Conservation (phyloP, 1,139 yeast species). For the Blastobotrys proliferans region DNA sequence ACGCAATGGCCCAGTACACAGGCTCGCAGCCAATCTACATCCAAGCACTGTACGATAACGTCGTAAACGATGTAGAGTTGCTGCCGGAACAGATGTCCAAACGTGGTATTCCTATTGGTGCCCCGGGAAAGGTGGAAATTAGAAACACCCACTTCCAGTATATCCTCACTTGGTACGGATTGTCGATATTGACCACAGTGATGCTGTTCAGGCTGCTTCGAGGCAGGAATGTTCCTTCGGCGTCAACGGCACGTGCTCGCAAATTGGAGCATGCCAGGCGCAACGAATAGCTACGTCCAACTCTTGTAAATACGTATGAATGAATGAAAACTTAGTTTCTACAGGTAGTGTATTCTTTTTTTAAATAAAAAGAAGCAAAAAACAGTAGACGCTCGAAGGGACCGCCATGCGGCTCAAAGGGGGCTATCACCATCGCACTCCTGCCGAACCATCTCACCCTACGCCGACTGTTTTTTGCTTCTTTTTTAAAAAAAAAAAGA, state of each 20-base stretch:
- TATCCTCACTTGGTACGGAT: conserved; percentile 91
- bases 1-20: conserved; percentile 69
- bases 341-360: background rate
- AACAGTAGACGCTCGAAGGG: no score
- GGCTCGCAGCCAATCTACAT: conserved; percentile 70
- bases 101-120: conserved; percentile 90
- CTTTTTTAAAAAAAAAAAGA: no score
- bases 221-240: conserved; percentile 21
- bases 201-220: conserved; percentile 54
- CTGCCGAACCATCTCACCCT: no score
- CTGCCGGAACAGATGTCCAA: conserved; percentile 39
- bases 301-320: conserved; percentile 1
- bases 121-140: conserved; percentile 70
- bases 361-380: no score
- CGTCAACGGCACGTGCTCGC: conserved; percentile 12
- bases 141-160: conserved; percentile 91
- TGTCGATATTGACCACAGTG: conserved; percentile 65
- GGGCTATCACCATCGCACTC: no score
- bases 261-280: conserved; percentile 18
- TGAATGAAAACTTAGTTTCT: background rate
- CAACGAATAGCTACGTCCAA: background rate
- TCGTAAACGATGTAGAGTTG: conserved; percentile 26
- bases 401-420: no score
- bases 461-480: no score
- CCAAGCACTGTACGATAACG: conserved; percentile 50